phyloP scores from a whole-genome alignment of 1,284 basidiomycete genomes.

The Leccinum angustisporum region DNA sequence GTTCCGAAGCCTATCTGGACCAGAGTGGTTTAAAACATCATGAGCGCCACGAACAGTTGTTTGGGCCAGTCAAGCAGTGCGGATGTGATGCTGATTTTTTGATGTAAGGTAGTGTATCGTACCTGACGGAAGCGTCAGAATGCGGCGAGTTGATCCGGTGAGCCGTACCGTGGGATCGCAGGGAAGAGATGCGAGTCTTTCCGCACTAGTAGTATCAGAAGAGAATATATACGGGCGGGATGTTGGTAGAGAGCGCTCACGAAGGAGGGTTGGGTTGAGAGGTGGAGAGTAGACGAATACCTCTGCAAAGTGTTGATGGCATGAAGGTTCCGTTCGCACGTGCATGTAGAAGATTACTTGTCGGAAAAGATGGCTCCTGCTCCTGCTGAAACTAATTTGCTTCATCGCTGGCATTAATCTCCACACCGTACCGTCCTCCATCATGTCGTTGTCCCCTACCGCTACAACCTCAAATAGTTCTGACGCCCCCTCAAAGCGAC shows the following conservation, averaged over 20 bases:
- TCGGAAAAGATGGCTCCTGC: conserved; percentile 12
- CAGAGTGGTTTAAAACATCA: background rate
- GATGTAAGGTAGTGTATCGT: background rate
- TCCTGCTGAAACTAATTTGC: conserved; percentile 16
- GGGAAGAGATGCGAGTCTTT: background rate
- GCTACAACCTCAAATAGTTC: conserved; percentile 32
- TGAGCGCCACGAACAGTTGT: background rate
- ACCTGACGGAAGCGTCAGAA: conserved; percentile 1
- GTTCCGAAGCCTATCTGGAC: background rate
- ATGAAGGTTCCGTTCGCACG: conserved; percentile 23
- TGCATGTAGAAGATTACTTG: conserved; percentile 3
- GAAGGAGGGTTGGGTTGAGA: background rate
- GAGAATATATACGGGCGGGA: background rate
- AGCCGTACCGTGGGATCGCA: background rate
- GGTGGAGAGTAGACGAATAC: background rate
- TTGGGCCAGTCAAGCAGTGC: background rate
- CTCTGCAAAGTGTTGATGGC: conserved; percentile 3
- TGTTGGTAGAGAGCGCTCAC: background rate
- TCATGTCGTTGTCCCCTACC: conserved; percentile 39
- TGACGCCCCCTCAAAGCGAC: conserved; percentile 37
- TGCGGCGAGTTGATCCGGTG: background rate
- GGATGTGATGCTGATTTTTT: background rate
- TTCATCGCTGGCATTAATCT: conserved; percentile 17
- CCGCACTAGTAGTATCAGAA: conserved; percentile 1
- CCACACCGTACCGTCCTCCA: conserved; percentile 1